A percentile compares a stretch with the other conserved stretches of the same genome.
Evolutionary conservation across 345 rosid species (phyloP).

Genomic region (Eucalyptus sp.): DNA sequence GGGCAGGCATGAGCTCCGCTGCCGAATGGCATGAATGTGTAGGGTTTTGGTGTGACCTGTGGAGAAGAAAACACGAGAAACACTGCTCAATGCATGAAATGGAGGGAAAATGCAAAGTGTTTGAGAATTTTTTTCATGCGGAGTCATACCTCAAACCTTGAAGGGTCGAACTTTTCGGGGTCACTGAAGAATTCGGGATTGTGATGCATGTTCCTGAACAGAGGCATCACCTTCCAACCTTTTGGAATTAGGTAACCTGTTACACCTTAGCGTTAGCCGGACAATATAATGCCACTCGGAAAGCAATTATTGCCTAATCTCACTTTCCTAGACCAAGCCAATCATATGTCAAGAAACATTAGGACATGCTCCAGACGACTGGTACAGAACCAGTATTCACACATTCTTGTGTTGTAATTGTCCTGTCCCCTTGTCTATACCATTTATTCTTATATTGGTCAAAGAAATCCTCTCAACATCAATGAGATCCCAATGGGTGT

Average conservation of each 20-base stretch:
- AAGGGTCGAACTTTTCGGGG: constrained; percentile 59
- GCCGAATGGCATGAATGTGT: constrained; percentile 74
- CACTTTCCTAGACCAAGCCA: not conserved
- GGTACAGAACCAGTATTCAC: not conserved
- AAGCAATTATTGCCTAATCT: not conserved
- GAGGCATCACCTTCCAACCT: constrained; percentile 84
- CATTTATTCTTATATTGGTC: not conserved
- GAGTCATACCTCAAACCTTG: constrained; percentile 58
- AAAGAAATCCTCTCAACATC: not conserved
- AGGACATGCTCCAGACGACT: not conserved
- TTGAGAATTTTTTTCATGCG: not conserved
- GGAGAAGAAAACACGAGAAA: not conserved
- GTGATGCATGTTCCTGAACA: constrained; percentile 71
- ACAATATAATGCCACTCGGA: not conserved
- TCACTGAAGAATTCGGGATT: constrained; percentile 44
- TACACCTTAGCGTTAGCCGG: not conserved
- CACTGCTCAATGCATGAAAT: not conserved
- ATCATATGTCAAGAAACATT: not conserved
- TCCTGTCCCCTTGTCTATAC: not conserved
- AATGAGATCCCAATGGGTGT: not conserved
- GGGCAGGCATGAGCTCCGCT: constrained; percentile 69
- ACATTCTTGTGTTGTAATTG: not conserved
- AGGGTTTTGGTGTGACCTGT: constrained; percentile 49
- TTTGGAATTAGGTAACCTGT: constrained; percentile 69
- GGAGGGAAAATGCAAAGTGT: not conserved